phyloP scores from a whole-genome alignment of 2,329 filamentous ascomycete genomes.

The Penicillium sp. region DNA sequence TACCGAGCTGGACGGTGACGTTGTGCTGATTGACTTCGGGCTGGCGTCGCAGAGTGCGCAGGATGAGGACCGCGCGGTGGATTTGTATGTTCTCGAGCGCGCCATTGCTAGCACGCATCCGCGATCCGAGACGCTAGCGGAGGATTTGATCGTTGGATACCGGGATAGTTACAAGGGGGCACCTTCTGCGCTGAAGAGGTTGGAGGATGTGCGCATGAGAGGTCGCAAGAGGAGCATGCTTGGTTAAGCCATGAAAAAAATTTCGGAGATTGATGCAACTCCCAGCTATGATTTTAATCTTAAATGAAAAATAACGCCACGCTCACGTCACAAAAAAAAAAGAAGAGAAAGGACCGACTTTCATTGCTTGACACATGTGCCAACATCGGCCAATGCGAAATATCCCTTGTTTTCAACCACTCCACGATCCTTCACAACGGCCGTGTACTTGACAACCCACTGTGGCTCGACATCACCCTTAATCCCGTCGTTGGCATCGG shows the following conservation, averaged over 20 bases:
- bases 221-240: constrained; percentile 97
- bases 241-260: constrained; percentile 57
- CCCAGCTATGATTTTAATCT: constrained; percentile 14
- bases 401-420: constrained; percentile 99
- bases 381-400: constrained; percentile 80
- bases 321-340: constrained; percentile 20
- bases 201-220: constrained; percentile 91
- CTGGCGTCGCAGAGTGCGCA: constrained; percentile 77
- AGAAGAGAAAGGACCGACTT: constrained; percentile 5
- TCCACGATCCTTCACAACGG: constrained; percentile 87
- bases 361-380: constrained; percentile 44
- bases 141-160: constrained; percentile 74
- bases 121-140: constrained; percentile 74
- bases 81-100: constrained; percentile 91
- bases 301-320: constrained; percentile 20
- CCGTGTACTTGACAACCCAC: constrained; percentile 98
- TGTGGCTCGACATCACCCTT: constrained; percentile 78
- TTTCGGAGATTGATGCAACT: constrained; percentile 11
- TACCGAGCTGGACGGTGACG: constrained; percentile 61
- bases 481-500: constrained; percentile 57
- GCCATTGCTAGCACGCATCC: constrained; percentile 96
- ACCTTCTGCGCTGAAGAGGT: constrained; percentile 70
- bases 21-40: constrained; percentile 93
- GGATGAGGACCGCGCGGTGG: constrained; percentile 93
- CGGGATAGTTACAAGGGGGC: constrained; percentile 73